phyloP scores from a whole-genome alignment of 2,329 filamentous ascomycete genomes.

The Moelleriella libera region DNA sequence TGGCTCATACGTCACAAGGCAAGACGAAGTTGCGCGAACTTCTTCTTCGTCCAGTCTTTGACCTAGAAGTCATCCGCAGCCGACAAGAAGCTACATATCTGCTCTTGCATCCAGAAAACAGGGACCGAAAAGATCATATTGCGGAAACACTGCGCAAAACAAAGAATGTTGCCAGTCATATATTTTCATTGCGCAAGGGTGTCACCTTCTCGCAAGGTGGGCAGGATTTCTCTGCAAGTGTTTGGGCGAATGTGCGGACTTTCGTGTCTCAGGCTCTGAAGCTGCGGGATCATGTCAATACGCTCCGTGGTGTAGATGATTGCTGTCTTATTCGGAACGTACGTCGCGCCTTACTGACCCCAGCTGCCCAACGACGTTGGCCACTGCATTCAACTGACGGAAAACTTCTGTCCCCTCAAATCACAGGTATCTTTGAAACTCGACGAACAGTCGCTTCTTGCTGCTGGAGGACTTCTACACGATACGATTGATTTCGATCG shows the following conservation, averaged over 20 bases:
- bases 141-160: conserved; percentile 51
- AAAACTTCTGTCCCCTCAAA: background rate
- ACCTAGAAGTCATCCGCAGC: conserved; percentile 52
- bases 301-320: conserved; percentile 4
- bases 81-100: conserved; percentile 56
- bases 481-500: conserved; percentile 69
- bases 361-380: background rate
- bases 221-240: conserved; percentile 44
- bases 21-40: conserved; percentile 59
- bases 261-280: conserved; percentile 62
- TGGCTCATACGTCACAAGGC: conserved; percentile 69
- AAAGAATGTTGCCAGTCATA: conserved; percentile 57
- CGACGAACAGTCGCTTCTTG: conserved; percentile 41
- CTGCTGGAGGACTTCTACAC: conserved; percentile 56
- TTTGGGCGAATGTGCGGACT: conserved; percentile 57
- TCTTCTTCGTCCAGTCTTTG: conserved; percentile 65
- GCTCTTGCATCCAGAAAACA: conserved; percentile 56
- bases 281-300: conserved; percentile 45
- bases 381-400: conserved; percentile 1
- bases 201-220: conserved; percentile 38
- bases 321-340: conserved; percentile 1
- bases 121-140: conserved; percentile 37
- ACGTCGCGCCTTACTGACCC: background rate
- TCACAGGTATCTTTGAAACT: conserved; percentile 33
- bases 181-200: conserved; percentile 65